phyloP scores from a whole-genome alignment of 805 yeast genomes.

The Candida nemodendra region DNA sequence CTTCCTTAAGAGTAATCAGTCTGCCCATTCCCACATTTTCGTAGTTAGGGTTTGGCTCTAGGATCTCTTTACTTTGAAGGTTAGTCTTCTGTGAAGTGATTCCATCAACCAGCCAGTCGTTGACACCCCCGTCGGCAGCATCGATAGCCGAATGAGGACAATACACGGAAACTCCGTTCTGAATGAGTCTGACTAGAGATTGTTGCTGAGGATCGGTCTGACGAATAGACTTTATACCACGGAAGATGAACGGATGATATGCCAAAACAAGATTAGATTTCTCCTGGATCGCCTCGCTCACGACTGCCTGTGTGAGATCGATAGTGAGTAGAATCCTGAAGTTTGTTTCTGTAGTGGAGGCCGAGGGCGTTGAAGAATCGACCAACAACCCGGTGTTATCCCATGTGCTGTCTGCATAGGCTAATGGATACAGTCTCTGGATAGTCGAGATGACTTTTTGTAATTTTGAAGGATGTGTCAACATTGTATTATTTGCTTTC shows the following conservation, averaged over 20 bases:
- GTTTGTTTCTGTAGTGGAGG: slow-evolving; percentile 11
- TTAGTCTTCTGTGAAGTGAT: slow-evolving; percentile 26
- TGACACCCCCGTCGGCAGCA: slow-evolving; percentile 89
- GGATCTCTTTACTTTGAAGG: slow-evolving; percentile 32
- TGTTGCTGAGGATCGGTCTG: slow-evolving; percentile 72
- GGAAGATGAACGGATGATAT: slow-evolving; percentile 92
- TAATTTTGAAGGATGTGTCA: slow-evolving; percentile 29
- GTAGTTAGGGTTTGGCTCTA: slow-evolving; percentile 43
- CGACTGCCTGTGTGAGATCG: slow-evolving; percentile 81
- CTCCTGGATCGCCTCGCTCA: slow-evolving; percentile 71
- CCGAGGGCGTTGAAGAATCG: slow-evolving; percentile 45
- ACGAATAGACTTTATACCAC: slow-evolving; percentile 75
- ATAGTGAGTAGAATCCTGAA: slow-evolving; percentile 62
- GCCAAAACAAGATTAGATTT: slow-evolving; percentile 67
- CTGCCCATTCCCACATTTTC: slow-evolving; percentile 83
- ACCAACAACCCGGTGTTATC: slow-evolving; percentile 92
- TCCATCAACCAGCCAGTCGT: slow-evolving; percentile 82
- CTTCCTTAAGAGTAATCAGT: slow-evolving; percentile 46
- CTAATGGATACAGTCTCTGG: slow-evolving; percentile 75
- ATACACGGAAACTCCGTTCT: slow-evolving; percentile 81
- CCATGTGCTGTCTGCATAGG: slow-evolving; percentile 86
- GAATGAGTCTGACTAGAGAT: slow-evolving; percentile 69
- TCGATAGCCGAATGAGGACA: slow-evolving; percentile 97
- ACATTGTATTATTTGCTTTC: too few species aligned
- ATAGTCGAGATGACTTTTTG: slow-evolving; percentile 50